Conservation (phyloP, 139 green algal genomes). For the Chlorella sp. region DNA sequence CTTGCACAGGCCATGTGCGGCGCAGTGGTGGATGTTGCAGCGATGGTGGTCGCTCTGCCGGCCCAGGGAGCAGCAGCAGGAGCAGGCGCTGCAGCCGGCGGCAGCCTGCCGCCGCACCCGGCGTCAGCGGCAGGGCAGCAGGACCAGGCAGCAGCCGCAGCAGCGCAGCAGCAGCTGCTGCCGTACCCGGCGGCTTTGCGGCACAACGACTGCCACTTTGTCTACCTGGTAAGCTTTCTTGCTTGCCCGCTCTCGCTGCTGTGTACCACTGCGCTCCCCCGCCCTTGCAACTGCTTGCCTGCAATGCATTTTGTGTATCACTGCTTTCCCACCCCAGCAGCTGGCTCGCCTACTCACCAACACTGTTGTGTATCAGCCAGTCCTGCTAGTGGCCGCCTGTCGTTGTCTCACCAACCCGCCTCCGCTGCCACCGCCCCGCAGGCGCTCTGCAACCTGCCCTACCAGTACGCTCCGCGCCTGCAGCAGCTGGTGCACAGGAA, state of each 20-base stretch:
- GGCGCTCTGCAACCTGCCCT: constrained; percentile 27
- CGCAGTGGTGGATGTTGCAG: constrained; percentile 48
- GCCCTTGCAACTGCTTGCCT: too few relatives aligned
- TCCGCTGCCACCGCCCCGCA: constrained; percentile 2
- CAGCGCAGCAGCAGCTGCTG: constrained; percentile 30
- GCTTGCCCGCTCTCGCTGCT: neutral
- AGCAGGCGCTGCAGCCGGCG: neutral
- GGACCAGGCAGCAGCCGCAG: neutral
- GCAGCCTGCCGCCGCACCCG: neutral
- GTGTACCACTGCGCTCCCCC: too few relatives aligned
- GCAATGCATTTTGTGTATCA: too few relatives aligned
- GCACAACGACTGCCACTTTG: constrained; percentile 52
- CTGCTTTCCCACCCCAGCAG: constrained; percentile 2
- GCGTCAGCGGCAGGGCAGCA: neutral
- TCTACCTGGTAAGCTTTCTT: neutral
- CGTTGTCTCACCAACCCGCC: too few relatives aligned
- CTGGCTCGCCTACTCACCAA: constrained; percentile 21
- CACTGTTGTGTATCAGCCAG: too few relatives aligned
- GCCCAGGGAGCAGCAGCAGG: neutral
- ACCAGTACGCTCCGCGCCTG: constrained; percentile 19
- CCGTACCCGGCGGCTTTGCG: constrained; percentile 48
- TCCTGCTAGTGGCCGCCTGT: too few relatives aligned
- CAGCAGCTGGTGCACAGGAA: constrained; percentile 40
- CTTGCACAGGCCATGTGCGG: constrained; percentile 48
- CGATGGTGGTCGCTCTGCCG: constrained; percentile 20